Conservation (phyloP, 495 filamentous ascomycete genomes). For the Aspergillus avenaceus region DNA sequence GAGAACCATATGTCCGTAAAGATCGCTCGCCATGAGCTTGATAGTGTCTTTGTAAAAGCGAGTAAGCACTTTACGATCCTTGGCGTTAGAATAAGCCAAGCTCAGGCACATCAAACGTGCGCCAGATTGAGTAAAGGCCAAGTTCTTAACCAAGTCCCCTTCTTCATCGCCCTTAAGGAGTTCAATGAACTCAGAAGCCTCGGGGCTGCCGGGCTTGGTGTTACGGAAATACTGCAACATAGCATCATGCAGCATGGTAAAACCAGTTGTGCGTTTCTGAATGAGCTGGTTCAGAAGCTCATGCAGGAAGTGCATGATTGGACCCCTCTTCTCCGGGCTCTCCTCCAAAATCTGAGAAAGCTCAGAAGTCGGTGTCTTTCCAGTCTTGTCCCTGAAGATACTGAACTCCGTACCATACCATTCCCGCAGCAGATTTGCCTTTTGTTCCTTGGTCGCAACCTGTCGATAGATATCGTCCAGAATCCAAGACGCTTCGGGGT, state of each 20-base stretch:
- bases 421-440: constrained; percentile 77
- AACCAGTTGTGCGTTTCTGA: constrained; percentile 92
- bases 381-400: constrained; percentile 62
- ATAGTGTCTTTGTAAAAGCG: constrained; percentile 82
- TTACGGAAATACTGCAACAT: constrained; percentile 96
- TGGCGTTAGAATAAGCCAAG: constrained; percentile 79
- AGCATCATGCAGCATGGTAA: constrained; percentile 94
- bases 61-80: constrained; percentile 86
- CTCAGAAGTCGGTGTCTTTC: constrained; percentile 47
- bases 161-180: constrained; percentile 86
- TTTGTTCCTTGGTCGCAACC: constrained; percentile 78
- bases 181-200: constrained; percentile 84
- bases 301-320: constrained; percentile 78
- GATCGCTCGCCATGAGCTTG: constrained; percentile 74
- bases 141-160: constrained; percentile 83
- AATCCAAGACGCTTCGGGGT: constrained; percentile 94
- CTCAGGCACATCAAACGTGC: constrained; percentile 74
- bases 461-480: constrained; percentile 92
- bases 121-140: constrained; percentile 91
- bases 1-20: constrained; percentile 73
- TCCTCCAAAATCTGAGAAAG: constrained; percentile 68
- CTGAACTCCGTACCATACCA: constrained; percentile 97
- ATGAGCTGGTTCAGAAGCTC: constrained; percentile 85
- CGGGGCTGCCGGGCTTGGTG: constrained; percentile 66
- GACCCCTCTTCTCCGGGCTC: constrained; percentile 76